A percentile compares a stretch with the other conserved stretches of the same genome.
Conservation (phyloP, 805 yeast genomes). For the Candida hungchunana region DNA sequence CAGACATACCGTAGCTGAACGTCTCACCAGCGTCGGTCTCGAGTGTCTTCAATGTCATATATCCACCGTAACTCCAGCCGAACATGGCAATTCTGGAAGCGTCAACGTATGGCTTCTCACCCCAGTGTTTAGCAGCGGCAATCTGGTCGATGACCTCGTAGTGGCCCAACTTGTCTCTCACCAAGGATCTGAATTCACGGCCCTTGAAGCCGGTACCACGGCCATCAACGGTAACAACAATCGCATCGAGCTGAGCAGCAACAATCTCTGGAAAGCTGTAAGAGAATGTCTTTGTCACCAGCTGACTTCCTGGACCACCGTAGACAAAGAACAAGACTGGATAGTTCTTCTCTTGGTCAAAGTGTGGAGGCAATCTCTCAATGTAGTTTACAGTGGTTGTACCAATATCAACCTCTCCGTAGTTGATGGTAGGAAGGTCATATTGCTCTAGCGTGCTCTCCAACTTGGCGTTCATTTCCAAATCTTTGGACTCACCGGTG, state of each 20-base stretch:
- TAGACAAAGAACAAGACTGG: conserved; percentile 88
- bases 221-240: conserved; percentile 94
- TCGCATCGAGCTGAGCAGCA: conserved; percentile 71
- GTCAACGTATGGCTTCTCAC: conserved; percentile 60
- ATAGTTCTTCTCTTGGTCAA: conserved; percentile 51
- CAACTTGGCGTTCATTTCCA: conserved; percentile 41
- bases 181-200: conserved; percentile 67
- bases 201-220: conserved; percentile 95
- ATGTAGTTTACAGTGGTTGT: conserved; percentile 51
- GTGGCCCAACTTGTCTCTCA: conserved; percentile 77
- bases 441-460: conserved; percentile 35
- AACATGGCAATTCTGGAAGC: conserved; percentile 71
- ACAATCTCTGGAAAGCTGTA: conserved; percentile 70
- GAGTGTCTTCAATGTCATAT: conserved; percentile 81
- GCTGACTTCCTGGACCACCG: conserved; percentile 95
- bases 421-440: conserved; percentile 52
- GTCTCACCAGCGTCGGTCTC: conserved; percentile 73
- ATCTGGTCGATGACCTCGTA: conserved; percentile 87
- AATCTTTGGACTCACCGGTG: conserved; percentile 26
- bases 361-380: conserved; percentile 75
- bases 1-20: conserved; percentile 88
- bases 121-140: conserved; percentile 74
- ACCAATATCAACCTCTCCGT: conserved; percentile 51
- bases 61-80: conserved; percentile 99
- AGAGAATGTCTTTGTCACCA: conserved; percentile 58